These are phyloP conservation scores for Insectozyma bohioensis DNA, from an alignment of 1,139 yeast genomes.

Conservation along the genomic window DNA sequence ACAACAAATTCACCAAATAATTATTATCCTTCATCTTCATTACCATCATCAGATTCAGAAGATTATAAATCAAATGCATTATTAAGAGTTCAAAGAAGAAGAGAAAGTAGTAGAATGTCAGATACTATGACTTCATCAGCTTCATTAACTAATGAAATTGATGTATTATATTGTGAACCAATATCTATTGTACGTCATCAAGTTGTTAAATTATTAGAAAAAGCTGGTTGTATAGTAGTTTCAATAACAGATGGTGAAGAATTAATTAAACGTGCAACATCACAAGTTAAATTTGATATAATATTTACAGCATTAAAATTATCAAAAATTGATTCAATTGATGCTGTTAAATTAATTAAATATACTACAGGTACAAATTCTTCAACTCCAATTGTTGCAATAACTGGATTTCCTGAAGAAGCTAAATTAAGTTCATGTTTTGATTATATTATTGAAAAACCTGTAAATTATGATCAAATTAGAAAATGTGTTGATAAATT, in stretches of 20 bases:
- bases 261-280: constrained; percentile 75
- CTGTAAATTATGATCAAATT: constrained; percentile 46
- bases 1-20: constrained; percentile 3
- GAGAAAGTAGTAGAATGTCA: constrained; percentile 48
- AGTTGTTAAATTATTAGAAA: constrained; percentile 62
- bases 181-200: constrained; percentile 79
- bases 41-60: constrained; percentile 71
- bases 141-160: constrained; percentile 36
- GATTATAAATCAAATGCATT: constrained; percentile 54
- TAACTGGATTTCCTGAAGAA: constrained; percentile 72
- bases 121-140: constrained; percentile 4
- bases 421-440: constrained; percentile 60
- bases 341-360: constrained; percentile 74
- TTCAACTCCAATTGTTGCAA: constrained; percentile 73
- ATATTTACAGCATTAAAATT: constrained; percentile 75
- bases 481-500: constrained; percentile 25
- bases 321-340: constrained; percentile 67
- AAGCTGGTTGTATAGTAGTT: constrained; percentile 79
- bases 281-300: constrained; percentile 80
- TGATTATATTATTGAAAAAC: constrained; percentile 75
- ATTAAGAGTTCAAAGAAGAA: constrained; percentile 55
- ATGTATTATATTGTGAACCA: constrained; percentile 82
- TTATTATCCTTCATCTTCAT: constrained; percentile 38
- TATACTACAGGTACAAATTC: constrained; percentile 76
- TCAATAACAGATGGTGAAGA: constrained; percentile 82